Evolutionary conservation across 768 basidiomycete genomes (phyloP), one percentile per base, ranked within the genome.

Genomic region (Brasilioporus rufonigricans): DNA sequence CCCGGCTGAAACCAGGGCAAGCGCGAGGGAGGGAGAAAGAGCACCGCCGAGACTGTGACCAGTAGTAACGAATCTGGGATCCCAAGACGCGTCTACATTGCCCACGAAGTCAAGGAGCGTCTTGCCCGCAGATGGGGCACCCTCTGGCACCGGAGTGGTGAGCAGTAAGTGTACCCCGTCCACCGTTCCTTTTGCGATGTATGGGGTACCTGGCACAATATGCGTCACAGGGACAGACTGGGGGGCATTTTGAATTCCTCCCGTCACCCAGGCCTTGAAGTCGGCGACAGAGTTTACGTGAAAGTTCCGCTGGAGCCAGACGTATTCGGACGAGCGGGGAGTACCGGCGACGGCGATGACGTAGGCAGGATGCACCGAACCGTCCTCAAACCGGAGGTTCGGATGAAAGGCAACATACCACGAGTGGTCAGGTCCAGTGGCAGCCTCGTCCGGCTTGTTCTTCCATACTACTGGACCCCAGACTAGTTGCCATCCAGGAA

Each of bases 391-490:
- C 44, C 24, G 0, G 38, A 59, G 44, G 18, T 2, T 7, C 0
- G 60, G 60, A 19, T 62, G 44, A 16, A 29, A 35, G 19, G 60
- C 60, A 9, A 65, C 3, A 26, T 51, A 65, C 55, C 54, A 59
- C 5, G 63, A 44, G 41, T 65, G 62, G 12, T 54, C 60, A 9
- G 60, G 63, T 1, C 57, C 56, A 6, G 52, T 54, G 4, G 14
- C 7, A 11, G 1, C 19, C 0, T 44, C 21, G 6, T 45, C 57
- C 21, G 63, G 52, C 2, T 27, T 12, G 14, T 36, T 21, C 46
- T 64, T 64, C 52, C 60, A 61, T 11, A 59, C 52, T 16, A 56
- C 48, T 4, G 59, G 63, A 1, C 63, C 53, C 56, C 54, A 61
- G 14, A 50, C 55, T 14, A 62, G 19, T 19, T 40, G 2, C 59